Conservation (phyloP, 805 yeast genomes). For the Candida krabiensis region DNA sequence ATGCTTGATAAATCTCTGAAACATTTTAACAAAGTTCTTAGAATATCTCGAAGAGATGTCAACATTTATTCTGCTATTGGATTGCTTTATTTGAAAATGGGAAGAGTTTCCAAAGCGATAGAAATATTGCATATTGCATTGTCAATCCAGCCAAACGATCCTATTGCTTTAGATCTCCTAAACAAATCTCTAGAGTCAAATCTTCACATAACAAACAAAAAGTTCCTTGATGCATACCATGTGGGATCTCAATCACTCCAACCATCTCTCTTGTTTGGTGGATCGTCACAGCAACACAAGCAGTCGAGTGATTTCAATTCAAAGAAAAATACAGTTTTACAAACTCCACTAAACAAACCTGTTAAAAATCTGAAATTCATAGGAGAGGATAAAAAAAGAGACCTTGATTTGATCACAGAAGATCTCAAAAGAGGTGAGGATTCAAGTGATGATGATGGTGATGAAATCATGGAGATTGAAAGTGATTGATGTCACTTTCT, state of each 20-base stretch:
- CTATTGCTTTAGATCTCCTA: constrained; percentile 79
- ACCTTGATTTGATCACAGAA: constrained; percentile 38
- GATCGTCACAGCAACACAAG: not conserved
- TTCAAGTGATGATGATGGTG: constrained; percentile 39
- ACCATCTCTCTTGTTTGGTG: constrained; percentile 23
- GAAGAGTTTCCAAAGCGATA: constrained; percentile 64
- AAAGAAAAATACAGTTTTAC: constrained; percentile 11
- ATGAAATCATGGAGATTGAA: constrained; percentile 60
- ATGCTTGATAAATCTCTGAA: constrained; percentile 64
- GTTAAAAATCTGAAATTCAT: constrained; percentile 23
- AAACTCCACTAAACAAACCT: constrained; percentile 25
- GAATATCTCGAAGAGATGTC: constrained; percentile 63
- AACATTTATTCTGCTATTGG: constrained; percentile 85
- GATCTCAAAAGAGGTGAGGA: constrained; percentile 45
- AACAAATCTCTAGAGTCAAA: constrained; percentile 75
- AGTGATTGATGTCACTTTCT: constrained; percentile 39
- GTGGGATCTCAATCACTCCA: constrained; percentile 26
- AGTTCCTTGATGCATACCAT: constrained; percentile 22
- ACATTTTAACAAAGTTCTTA: constrained; percentile 75
- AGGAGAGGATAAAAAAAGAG: constrained; percentile 28
- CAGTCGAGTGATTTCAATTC: not conserved
- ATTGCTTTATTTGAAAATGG: constrained; percentile 70
- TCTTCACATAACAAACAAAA: constrained; percentile 25
- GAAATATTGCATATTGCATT: constrained; percentile 78
- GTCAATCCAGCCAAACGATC: constrained; percentile 75